A percentile compares a stretch with the other conserved stretches of the same genome.
These are phyloP conservation scores for Paraleonurus japonicus DNA, from an alignment of 257 asterid genomes.

Conservation along the genomic window DNA sequence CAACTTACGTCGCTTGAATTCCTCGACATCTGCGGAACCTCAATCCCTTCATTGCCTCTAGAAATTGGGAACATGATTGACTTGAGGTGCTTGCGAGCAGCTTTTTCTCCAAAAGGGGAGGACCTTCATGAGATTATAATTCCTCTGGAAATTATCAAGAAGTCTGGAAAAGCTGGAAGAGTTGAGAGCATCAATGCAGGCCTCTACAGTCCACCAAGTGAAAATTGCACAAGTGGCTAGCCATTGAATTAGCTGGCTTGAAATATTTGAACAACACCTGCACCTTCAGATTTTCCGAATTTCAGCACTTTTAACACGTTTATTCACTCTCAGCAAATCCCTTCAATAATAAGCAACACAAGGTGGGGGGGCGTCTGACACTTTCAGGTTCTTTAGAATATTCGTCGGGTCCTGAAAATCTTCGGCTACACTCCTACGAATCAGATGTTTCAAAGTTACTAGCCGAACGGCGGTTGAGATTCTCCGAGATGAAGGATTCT, in stretches of 20 bases:
- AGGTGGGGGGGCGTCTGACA: background rate
- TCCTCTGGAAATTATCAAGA: background rate
- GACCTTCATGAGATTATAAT: background rate
- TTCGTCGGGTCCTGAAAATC: too few species aligned
- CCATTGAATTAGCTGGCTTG: conserved; percentile 16
- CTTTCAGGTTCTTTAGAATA: conserved; percentile 8
- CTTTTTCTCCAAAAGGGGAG: too few species aligned
- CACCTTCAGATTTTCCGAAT: conserved; percentile 12
- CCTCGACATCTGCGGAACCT: conserved; percentile 18
- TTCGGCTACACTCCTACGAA: background rate
- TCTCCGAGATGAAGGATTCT: background rate
- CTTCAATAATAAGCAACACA: background rate
- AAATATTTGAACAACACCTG: background rate
- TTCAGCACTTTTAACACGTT: background rate
- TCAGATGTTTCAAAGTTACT: background rate
- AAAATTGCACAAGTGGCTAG: background rate
- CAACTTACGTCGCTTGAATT: background rate
- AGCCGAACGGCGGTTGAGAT: conserved; percentile 14
- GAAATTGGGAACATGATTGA: background rate
- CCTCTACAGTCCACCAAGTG: background rate
- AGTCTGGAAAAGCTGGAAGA: background rate
- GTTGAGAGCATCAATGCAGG: background rate
- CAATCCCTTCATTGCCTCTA: background rate
- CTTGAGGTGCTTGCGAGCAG: conserved; percentile 20
- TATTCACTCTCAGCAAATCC: conserved; percentile 3